A percentile compares a stretch with the other conserved stretches of the same genome.
Evolutionary conservation across 192 early-diverging fungal genomes (phyloP).

Genomic region (Entomortierella chlamydospora): DNA sequence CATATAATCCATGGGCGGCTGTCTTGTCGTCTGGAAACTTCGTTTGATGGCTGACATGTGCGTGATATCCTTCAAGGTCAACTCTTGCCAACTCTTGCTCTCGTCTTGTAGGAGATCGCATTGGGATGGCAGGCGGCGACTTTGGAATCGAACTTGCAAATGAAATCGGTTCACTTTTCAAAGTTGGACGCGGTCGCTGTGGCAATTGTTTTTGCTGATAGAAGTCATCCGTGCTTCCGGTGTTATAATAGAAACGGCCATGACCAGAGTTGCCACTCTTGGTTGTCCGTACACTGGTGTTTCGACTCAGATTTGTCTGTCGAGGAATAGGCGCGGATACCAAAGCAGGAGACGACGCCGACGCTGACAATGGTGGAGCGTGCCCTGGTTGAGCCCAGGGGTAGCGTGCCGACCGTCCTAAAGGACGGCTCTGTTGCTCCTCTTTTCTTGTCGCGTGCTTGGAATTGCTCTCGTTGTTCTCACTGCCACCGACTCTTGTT

Average conservation of each 20-base stretch:
- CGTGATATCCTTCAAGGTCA: background rate
- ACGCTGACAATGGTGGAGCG: background rate
- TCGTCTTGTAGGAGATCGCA: background rate
- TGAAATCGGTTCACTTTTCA: background rate
- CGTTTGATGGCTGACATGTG: background rate
- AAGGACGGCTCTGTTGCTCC: background rate
- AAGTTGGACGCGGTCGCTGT: background rate
- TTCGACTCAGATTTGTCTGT: background rate
- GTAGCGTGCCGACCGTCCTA: background rate
- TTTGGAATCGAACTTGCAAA: background rate
- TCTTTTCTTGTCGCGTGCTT: too few species aligned
- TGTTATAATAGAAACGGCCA: too few species aligned
- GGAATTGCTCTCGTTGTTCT: background rate
- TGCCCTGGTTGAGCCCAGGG: background rate
- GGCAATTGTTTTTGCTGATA: too few species aligned
- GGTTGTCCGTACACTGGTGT: background rate
- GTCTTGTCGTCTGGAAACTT: background rate
- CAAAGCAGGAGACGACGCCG: background rate
- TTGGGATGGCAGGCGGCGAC: background rate
- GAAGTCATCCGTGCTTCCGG: too few species aligned
- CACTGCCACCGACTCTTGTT: background rate
- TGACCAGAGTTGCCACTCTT: background rate
- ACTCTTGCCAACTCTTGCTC: background rate
- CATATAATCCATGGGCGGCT: slow-evolving; percentile 9
- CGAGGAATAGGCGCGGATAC: background rate